phyloP scores from a whole-genome alignment of 139 green algal species.

The Chlamydomonas sphaeroides region DNA sequence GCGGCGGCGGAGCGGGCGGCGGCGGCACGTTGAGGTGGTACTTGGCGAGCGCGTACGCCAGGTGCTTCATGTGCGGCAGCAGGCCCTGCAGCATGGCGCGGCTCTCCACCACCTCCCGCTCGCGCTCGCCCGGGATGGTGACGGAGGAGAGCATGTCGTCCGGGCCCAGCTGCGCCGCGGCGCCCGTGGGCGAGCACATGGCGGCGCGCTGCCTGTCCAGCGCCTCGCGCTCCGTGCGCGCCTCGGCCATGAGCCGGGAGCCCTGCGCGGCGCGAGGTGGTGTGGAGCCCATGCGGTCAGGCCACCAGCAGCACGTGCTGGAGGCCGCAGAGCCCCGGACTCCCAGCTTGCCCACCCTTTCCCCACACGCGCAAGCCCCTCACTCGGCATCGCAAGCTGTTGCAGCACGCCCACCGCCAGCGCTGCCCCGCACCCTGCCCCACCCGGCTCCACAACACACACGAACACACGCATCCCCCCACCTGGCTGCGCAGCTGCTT shows the following conservation, averaged over 20 bases:
- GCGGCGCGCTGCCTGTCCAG: constrained; percentile 30
- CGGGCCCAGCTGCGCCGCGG: neutral
- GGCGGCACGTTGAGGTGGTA: constrained; percentile 15
- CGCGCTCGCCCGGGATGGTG: constrained; percentile 53
- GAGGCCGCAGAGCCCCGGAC: too few species aligned
- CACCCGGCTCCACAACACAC: neutral
- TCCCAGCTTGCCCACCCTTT: too few species aligned
- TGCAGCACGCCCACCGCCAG: too few species aligned
- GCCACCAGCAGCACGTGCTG: too few species aligned
- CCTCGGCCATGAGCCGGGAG: constrained; percentile 30
- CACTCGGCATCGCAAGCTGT: too few species aligned
- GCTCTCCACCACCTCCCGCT: constrained; percentile 73
- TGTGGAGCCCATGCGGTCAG: too few species aligned
- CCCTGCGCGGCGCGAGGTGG: constrained; percentile 3
- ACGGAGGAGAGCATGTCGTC: constrained; percentile 40
- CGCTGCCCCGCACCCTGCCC: neutral
- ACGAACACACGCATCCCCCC: neutral
- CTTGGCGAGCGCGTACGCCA: constrained; percentile 7
- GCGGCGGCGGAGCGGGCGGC: neutral
- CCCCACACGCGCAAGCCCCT: too few species aligned
- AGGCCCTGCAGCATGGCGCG: constrained; percentile 42
- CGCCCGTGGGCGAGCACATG: constrained; percentile 18
- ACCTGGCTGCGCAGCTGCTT: constrained; percentile 55
- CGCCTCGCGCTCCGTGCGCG: constrained; percentile 33
- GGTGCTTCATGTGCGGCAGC: constrained; percentile 47